Percentiles rank a stretch among this genome's conserved stretches.
Evolutionary conservation across 2,329 filamentous ascomycete species (phyloP).

Genomic region (Fusarium mangiferae): DNA sequence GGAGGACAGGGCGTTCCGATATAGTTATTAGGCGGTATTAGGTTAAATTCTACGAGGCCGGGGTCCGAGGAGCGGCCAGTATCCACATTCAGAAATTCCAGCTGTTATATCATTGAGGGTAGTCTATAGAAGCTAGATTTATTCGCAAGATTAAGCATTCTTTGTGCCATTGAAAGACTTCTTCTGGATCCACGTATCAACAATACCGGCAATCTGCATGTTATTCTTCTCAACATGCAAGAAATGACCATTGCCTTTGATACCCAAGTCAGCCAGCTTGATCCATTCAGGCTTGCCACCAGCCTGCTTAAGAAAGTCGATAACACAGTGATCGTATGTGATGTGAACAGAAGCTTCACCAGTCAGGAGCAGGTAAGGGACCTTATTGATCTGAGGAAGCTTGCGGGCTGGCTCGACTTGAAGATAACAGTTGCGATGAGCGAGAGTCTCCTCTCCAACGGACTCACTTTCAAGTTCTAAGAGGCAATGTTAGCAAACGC

Average conservation of each 20-base stretch:
- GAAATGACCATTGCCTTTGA: conserved; percentile 33
- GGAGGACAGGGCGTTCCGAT: background rate
- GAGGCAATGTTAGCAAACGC: background rate
- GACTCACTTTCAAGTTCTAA: conserved; percentile 19
- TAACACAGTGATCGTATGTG: conserved; percentile 26
- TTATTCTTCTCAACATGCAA: conserved; percentile 36
- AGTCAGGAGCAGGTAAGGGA: conserved; percentile 23
- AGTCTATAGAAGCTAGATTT: background rate
- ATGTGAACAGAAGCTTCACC: conserved; percentile 30
- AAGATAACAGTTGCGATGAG: conserved; percentile 27
- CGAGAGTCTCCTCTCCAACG: conserved; percentile 25
- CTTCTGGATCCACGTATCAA: conserved; percentile 10
- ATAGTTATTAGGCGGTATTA: background rate
- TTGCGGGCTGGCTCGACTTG: conserved; percentile 26
- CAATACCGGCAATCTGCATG: conserved; percentile 21
- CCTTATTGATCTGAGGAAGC: conserved; percentile 28
- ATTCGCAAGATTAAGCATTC: background rate
- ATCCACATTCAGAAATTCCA: background rate
- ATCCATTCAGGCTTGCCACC: conserved; percentile 29
- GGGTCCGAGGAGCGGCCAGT: too few species aligned
- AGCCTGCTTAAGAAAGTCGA: conserved; percentile 27
- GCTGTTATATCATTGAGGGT: background rate
- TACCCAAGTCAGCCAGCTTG: conserved; percentile 16
- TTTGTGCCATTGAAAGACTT: background rate
- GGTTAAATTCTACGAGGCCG: background rate